Evolutionary conservation across 2,329 filamentous ascomycete species (phyloP).

Genomic region (Colletotrichum orbiculare): DNA sequence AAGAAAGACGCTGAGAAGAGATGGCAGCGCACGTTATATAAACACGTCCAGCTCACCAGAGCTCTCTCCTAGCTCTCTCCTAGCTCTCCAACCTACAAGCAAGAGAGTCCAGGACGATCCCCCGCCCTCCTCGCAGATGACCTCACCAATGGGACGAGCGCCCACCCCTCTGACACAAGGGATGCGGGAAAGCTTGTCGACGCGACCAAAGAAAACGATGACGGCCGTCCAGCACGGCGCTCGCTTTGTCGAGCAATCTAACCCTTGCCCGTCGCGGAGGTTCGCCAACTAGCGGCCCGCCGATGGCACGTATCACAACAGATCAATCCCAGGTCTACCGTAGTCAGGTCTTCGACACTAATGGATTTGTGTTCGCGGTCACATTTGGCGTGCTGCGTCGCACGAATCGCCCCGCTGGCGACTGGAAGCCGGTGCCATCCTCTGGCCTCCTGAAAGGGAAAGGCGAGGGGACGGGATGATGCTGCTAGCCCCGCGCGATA

Average conservation of each 20-base stretch:
- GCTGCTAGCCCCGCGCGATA: slow-evolving; percentile 20
- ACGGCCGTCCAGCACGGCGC: slow-evolving; percentile 10
- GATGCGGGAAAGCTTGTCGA: slow-evolving; percentile 38
- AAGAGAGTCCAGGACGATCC: slow-evolving; percentile 13
- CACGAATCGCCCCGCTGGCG: too few relatives aligned
- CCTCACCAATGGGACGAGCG: slow-evolving; percentile 37
- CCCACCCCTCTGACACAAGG: slow-evolving; percentile 36
- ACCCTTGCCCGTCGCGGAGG: slow-evolving; percentile 4
- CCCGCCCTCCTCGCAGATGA: slow-evolving; percentile 23
- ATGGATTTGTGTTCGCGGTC: too few relatives aligned
- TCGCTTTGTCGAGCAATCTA: background rate
- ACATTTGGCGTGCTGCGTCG: too few relatives aligned
- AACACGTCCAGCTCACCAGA: too few relatives aligned
- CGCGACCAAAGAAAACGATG: slow-evolving; percentile 28
- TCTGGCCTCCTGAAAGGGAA: too few relatives aligned
- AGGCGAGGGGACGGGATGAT: too few relatives aligned
- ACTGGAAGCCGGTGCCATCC: too few relatives aligned
- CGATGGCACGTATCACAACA: too few relatives aligned
- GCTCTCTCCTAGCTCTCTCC: background rate
- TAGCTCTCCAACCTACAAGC: slow-evolving; percentile 11
- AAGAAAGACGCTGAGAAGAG: too few relatives aligned
- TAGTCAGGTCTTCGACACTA: too few relatives aligned
- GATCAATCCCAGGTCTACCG: too few relatives aligned
- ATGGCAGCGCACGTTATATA: too few relatives aligned
- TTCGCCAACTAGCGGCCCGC: background rate